Evolutionary conservation across 192 early-diverging fungal species (phyloP).

Genomic region (Dissophora ornata): DNA sequence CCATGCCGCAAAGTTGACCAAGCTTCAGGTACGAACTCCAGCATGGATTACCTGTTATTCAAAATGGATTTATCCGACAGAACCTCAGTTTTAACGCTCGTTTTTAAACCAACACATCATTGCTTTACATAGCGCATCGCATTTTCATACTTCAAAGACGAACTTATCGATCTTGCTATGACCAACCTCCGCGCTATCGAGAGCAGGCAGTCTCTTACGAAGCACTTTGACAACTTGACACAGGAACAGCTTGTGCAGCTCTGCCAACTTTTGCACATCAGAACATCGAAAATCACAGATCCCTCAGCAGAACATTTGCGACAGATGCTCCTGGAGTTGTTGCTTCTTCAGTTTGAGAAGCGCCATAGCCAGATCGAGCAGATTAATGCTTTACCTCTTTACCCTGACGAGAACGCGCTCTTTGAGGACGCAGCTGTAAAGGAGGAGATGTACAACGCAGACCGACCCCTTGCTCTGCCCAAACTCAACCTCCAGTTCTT

Average conservation of each 20-base stretch:
- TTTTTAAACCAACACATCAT: not conserved
- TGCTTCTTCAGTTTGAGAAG: slow-evolving; percentile 70
- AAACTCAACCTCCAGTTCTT: slow-evolving; percentile 96
- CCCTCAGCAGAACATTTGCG: slow-evolving; percentile 34
- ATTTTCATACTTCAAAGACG: slow-evolving; percentile 74
- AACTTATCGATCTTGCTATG: slow-evolving; percentile 80
- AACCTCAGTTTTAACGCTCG: not conserved
- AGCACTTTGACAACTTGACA: slow-evolving; percentile 65
- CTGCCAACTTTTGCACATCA: slow-evolving; percentile 71
- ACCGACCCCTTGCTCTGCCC: slow-evolving; percentile 76
- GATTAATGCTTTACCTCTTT: slow-evolving; percentile 77
- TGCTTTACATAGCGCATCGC: slow-evolving; percentile 62
- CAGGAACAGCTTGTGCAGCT: slow-evolving; percentile 63
- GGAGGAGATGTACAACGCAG: slow-evolving; percentile 70
- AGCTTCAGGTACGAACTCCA: slow-evolving; percentile 68
- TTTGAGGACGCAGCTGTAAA: slow-evolving; percentile 79
- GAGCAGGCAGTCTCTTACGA: slow-evolving; percentile 53
- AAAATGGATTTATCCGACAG: not conserved
- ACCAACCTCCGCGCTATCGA: slow-evolving; percentile 78
- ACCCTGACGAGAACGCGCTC: slow-evolving; percentile 81
- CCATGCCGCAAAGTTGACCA: slow-evolving; percentile 70
- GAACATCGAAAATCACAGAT: slow-evolving; percentile 59
- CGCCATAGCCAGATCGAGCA: slow-evolving; percentile 74
- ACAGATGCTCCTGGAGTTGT: slow-evolving; percentile 68
- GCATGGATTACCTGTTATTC: not conserved